Evolutionary conservation across 2,329 filamentous ascomycete species (phyloP).

Genomic region (Stagonosporopsis chrysanthemi): DNA sequence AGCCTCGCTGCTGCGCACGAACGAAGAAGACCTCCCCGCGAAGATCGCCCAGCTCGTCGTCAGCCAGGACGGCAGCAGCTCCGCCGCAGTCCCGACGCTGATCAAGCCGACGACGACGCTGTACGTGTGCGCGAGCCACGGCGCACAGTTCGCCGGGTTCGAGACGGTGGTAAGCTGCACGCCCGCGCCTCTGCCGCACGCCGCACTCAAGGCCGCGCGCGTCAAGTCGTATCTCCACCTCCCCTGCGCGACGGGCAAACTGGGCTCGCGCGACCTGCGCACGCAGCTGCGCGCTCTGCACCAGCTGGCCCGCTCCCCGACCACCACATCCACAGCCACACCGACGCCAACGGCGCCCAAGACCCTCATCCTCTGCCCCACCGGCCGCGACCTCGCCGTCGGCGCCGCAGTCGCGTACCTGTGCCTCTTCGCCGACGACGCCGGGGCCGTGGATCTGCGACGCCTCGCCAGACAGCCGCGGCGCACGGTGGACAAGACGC

Average conservation of each 20-base stretch:
- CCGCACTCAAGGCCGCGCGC: constrained; percentile 18
- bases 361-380: constrained; percentile 70
- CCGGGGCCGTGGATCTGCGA: constrained; percentile 55
- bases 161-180: constrained; percentile 56
- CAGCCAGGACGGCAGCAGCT: constrained; percentile 13
- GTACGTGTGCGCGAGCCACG: constrained; percentile 50
- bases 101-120: constrained; percentile 53
- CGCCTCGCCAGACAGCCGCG: constrained; percentile 2
- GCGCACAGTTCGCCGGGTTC: constrained; percentile 48
- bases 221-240: constrained; percentile 63
- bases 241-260: constrained; percentile 74
- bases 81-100: constrained; percentile 41
- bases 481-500: constrained; percentile 72
- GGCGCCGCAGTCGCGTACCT: constrained; percentile 78
- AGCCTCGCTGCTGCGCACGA: constrained; percentile 64
- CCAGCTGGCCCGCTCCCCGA: constrained; percentile 52
- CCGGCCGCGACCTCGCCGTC: constrained; percentile 80
- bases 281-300: constrained; percentile 70
- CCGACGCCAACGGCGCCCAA: not conserved
- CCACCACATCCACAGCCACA: too few relatives aligned
- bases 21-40: constrained; percentile 69
- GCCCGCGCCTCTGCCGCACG: constrained; percentile 47
- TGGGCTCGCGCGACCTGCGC: constrained; percentile 84
- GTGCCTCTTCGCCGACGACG: constrained; percentile 74
- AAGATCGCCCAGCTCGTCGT: constrained; percentile 60